Percentiles rank a stretch among this genome's conserved stretches.
phyloP scores from a whole-genome alignment of 139 green algal species.

The Coelastrella sp. region DNA sequence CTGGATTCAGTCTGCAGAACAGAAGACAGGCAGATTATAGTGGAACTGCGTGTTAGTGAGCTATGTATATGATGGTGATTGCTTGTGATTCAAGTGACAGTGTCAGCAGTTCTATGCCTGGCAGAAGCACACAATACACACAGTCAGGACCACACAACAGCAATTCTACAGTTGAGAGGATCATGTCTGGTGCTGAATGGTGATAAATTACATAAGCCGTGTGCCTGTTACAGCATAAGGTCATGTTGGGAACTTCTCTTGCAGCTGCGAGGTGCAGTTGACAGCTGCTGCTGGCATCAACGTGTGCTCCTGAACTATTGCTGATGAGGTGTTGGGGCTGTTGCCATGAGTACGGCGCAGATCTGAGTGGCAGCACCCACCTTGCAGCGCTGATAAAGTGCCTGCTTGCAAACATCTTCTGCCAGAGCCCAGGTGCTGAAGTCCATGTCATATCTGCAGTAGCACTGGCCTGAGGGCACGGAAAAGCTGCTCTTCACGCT shows the following conservation, averaged over 20 bases:
- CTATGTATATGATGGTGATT: no score
- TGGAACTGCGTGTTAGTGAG: no score
- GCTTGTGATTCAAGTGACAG: no score
- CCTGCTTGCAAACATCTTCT: constrained; percentile 43
- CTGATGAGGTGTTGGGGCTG: background rate
- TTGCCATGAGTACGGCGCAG: background rate
- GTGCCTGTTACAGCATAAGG: background rate
- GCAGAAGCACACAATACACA: no score
- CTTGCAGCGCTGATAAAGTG: constrained; percentile 41
- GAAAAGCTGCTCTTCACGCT: background rate
- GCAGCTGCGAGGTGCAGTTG: no score
- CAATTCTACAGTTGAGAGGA: no score
- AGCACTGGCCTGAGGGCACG: constrained; percentile 40
- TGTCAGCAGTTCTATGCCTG: no score
- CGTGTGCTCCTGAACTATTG: background rate
- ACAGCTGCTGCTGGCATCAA: background rate
- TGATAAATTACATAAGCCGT: no score
- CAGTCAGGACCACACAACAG: no score
- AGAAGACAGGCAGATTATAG: no score
- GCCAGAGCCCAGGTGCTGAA: constrained; percentile 41
- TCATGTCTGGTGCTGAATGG: no score
- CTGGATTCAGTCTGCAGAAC: constrained; percentile 8
- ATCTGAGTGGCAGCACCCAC: background rate
- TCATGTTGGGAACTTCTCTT: no score
- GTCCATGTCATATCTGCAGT: constrained; percentile 46